Percentiles rank a stretch among this genome's conserved stretches.
Evolutionary conservation across 148 eudicot genomes (phyloP).

Genomic region (Rhododendron molle): DNA sequence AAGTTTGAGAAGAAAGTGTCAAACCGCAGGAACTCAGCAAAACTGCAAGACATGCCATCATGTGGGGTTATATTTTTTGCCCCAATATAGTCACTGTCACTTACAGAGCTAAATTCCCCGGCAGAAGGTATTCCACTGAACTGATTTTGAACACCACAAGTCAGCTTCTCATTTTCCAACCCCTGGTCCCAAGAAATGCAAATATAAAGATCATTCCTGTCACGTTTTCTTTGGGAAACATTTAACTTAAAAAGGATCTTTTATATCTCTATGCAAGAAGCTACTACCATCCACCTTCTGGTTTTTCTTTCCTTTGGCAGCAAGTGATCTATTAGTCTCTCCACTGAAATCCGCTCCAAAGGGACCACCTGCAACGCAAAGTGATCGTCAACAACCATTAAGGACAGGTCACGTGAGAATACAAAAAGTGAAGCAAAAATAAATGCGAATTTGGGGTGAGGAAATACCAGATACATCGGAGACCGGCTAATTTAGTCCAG

Average conservation of each 20-base stretch:
- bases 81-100: slow-evolving; percentile 29
- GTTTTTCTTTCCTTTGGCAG: slow-evolving; percentile 33
- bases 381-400: slow-evolving; percentile 12
- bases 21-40: slow-evolving; percentile 47
- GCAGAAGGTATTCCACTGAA: slow-evolving; percentile 43
- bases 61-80: slow-evolving; percentile 23
- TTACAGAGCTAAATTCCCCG: slow-evolving; percentile 41
- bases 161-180: slow-evolving; percentile 39
- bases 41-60: slow-evolving; percentile 49
- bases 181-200: slow-evolving; percentile 33
- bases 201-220: slow-evolving; percentile 2
- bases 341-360: slow-evolving; percentile 19
- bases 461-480: background rate
- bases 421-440: background rate
- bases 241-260: slow-evolving; percentile 10
- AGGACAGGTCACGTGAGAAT: background rate
- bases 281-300: slow-evolving; percentile 54
- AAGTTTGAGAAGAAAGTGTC: slow-evolving; percentile 59
- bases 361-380: slow-evolving; percentile 41
- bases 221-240: slow-evolving; percentile 10
- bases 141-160: slow-evolving; percentile 37
- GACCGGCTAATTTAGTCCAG: background rate
- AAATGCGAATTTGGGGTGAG: background rate
- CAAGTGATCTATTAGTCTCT: slow-evolving; percentile 44
- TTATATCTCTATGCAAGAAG: slow-evolving; percentile 22